These are phyloP conservation scores for Osmanthus fragrans DNA, from an alignment of 257 asterid genomes.

Conservation along the genomic window DNA sequence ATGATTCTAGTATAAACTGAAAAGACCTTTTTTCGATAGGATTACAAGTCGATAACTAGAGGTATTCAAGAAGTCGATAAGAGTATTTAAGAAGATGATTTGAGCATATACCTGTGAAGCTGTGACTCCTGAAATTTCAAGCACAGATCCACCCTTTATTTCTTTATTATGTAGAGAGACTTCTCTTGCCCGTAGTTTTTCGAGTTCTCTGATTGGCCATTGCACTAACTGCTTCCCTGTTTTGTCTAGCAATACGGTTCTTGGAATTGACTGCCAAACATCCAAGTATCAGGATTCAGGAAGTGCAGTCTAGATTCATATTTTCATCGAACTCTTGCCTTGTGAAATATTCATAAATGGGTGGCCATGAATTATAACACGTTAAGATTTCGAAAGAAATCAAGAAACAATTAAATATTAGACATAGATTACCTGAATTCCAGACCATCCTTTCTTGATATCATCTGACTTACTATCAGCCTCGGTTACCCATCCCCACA, in stretches of 20 bases:
- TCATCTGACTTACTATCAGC: constrained; percentile 21
- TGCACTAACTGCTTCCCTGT: constrained; percentile 35
- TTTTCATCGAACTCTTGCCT: too few species aligned
- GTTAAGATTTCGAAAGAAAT: too few species aligned
- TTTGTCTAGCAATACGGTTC: constrained; percentile 39
- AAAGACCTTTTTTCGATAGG: background rate
- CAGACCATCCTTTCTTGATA: constrained; percentile 38
- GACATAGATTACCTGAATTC: constrained; percentile 29
- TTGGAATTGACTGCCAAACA: constrained; percentile 38
- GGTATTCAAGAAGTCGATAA: too few species aligned
- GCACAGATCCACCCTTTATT: constrained; percentile 23
- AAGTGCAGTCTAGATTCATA: too few species aligned
- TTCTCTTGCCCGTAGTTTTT: constrained; percentile 28
- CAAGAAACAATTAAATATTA: too few species aligned
- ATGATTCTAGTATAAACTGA: background rate
- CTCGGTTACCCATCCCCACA: constrained; percentile 52
- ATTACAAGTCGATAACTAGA: too few species aligned
- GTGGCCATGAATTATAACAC: too few species aligned
- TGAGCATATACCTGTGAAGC: constrained; percentile 36
- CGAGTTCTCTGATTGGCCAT: constrained; percentile 47
- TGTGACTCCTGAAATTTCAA: constrained; percentile 33
- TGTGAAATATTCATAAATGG: too few species aligned
- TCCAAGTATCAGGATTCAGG: background rate
- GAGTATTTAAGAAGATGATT: too few species aligned
- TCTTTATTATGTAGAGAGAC: constrained; percentile 28